Base-by-base conservation (phyloP, 805 yeast genomes). In the Saccharomycopsis guyanensis region DNA sequence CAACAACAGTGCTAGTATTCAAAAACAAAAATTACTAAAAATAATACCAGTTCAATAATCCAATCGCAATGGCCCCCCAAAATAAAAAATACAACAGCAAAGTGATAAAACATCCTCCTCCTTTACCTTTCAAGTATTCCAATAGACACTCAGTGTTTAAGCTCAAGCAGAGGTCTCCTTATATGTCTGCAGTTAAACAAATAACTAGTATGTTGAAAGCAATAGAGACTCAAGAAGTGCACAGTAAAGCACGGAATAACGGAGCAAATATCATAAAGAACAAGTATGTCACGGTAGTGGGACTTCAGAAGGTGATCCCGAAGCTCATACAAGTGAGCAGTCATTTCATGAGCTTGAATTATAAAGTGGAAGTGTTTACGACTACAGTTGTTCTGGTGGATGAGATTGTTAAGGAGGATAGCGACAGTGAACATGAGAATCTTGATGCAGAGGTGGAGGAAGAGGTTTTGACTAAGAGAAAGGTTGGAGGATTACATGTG, bases 231-330 rank as follows among this genome's bases (percentile, higher is more conserved):
- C 23, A 37, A 8, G 70, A 69, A 40, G 68, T 76, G 52, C 65
- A 68, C 47, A 70, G 70, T 46, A 69, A 66, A 33, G 68, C 66
- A 10, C 64, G 66, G n/a, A 50, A 50, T 25, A 38, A 34, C 19
- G 53, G 53, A 4, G 27, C 36, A 1, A 50, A 50, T 33, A 39
- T 38, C 4, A 38, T 34, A 4, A 63, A 61, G 16, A 65, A 66
- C 0, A 57, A 65, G 23, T 75, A 66, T 56, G 69, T 86, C 5
- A 67, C 72, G 0, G 71, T 88, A 2, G 62, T 75, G 45, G 96
- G 94, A 0, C 79, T 86, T 82, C 96, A 96, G 1, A 71, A 69
- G 46, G 74, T 89, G 7, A 76, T 83, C 7, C 78, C 73, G 41
- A 81, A 75, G 55, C 76, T 81, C 0, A 50, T 83, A n/a, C 66